These are phyloP conservation scores for Hypoxylon sp. DNA, from an alignment of 2,329 filamentous ascomycete genomes.

Conservation along the genomic window DNA sequence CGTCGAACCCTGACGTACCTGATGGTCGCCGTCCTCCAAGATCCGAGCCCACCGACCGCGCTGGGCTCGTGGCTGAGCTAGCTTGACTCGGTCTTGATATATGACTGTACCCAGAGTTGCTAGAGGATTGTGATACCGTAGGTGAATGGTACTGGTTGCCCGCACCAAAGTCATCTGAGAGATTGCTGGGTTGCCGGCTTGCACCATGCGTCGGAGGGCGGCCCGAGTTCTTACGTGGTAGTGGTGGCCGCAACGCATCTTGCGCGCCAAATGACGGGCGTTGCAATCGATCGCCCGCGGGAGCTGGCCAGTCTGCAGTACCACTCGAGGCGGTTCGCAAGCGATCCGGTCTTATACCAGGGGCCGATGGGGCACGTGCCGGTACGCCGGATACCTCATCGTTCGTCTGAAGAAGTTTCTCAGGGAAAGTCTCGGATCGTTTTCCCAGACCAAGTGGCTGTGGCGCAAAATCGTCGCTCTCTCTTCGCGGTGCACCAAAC, in stretches of 20 bases:
- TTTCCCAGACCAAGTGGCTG: slow-evolving; percentile 54
- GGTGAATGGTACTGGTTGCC: slow-evolving; percentile 74
- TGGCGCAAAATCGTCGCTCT: slow-evolving; percentile 54
- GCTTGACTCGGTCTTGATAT: slow-evolving; percentile 62
- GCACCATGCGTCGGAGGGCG: slow-evolving; percentile 56
- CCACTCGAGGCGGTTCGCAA: slow-evolving; percentile 47
- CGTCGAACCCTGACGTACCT: slow-evolving; percentile 58
- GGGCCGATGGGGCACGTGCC: slow-evolving; percentile 61
- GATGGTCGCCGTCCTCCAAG: slow-evolving; percentile 54
- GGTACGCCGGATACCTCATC: slow-evolving; percentile 52
- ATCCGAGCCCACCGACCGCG: slow-evolving; percentile 55
- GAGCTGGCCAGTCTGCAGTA: slow-evolving; percentile 40
- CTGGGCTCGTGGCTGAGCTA: slow-evolving; percentile 72
- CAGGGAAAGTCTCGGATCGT: slow-evolving; percentile 67
- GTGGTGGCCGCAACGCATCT: slow-evolving; percentile 64
- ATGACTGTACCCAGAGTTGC: slow-evolving; percentile 69
- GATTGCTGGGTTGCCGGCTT: slow-evolving; percentile 61
- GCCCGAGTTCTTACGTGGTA: slow-evolving; percentile 63
- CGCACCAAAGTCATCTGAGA: slow-evolving; percentile 69
- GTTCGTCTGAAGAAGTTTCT: slow-evolving; percentile 46
- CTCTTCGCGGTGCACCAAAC: slow-evolving; percentile 62
- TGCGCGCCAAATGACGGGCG: slow-evolving; percentile 59
- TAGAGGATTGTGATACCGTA: slow-evolving; percentile 74
- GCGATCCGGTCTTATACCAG: slow-evolving; percentile 58
- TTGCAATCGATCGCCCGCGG: slow-evolving; percentile 47